phyloP scores from a whole-genome alignment of 2,329 filamentous ascomycete species.

The Truncatella angustata region DNA sequence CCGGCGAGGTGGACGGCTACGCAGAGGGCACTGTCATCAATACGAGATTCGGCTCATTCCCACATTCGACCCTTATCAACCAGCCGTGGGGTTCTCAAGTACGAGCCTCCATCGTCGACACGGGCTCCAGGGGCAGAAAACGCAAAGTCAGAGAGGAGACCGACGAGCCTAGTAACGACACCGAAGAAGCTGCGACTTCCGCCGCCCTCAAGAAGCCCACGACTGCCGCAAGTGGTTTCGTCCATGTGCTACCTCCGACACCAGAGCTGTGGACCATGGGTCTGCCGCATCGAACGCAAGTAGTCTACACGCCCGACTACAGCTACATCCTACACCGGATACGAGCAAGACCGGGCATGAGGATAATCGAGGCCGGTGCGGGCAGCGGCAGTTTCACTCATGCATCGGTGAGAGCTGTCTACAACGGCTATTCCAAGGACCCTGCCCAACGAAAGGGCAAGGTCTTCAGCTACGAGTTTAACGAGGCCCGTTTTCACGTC shows the following conservation, averaged over 20 bases:
- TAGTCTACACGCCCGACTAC: constrained; percentile 85
- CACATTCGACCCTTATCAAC: constrained; percentile 73
- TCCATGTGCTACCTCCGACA: constrained; percentile 75
- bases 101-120: constrained; percentile 84
- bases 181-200: constrained; percentile 18
- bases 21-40: constrained; percentile 78
- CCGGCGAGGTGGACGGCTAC: constrained; percentile 67
- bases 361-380: constrained; percentile 76
- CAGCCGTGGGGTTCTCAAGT: constrained; percentile 92
- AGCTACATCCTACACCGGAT: constrained; percentile 80
- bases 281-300: constrained; percentile 78
- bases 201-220: constrained; percentile 41
- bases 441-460: constrained; percentile 53
- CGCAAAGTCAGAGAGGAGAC: constrained; percentile 54
- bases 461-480: constrained; percentile 82
- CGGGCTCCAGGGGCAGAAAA: constrained; percentile 79
- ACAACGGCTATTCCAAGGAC: constrained; percentile 63
- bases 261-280: constrained; percentile 81
- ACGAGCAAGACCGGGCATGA: constrained; percentile 68
- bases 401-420: constrained; percentile 72
- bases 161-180: constrained; percentile 40
- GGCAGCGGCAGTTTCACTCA: constrained; percentile 85
- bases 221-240: constrained; percentile 65
- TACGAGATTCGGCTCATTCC: constrained; percentile 90
- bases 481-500: constrained; percentile 68